Base-by-base conservation (phyloP, 1,284 basidiomycete genomes). In the Ustilago hordei region DNA sequence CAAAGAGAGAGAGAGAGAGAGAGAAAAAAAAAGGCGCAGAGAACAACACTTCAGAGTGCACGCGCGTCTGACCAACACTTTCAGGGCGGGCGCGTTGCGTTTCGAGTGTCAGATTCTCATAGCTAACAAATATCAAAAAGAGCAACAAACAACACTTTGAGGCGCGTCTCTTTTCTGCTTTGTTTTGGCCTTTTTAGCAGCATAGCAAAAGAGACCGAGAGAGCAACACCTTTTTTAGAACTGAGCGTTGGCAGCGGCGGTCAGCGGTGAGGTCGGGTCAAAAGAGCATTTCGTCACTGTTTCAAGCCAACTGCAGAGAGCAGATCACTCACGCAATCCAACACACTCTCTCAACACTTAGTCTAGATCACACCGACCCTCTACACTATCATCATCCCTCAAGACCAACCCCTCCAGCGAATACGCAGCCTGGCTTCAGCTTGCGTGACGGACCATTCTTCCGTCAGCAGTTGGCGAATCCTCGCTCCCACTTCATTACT, bases 151-250 rank as follows among this genome's bases (percentile, higher is more conserved):
- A 23, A 19, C 35, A 39, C 32, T 39, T 23, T 8, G n/a, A 39
- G 43, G 55, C 64, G 64, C 64, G 64, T 67, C 64, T 19, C 34
- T 23, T n/a, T 7, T 48, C 19, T 48, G 19, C 45, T 48, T 39
- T 67, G 64, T 67, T 67, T 67, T 67, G 64, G 45, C 39, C 31
- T 35, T 6, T 17, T n/a, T 17, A 41, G 45, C 45, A 48, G 38
- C 45, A 28, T 5, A 23, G 45, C 13, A 17, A 19, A 45, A 17
- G n/a, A 45, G n/a, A 19, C 7, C 7, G 23, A 48, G 55, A 64
- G 62, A 64, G 62, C 62, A 64, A 64, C 64, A 66, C 64, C 57
- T 56, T 56, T 56, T 55, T 50, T 19, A 38, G 36, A 28, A 38
- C 36, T 38, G 36, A 38, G 36, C 36, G 43, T 8, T 4, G 43